Conservation (phyloP, 345 rosid species). For the Camelina neglecta region DNA sequence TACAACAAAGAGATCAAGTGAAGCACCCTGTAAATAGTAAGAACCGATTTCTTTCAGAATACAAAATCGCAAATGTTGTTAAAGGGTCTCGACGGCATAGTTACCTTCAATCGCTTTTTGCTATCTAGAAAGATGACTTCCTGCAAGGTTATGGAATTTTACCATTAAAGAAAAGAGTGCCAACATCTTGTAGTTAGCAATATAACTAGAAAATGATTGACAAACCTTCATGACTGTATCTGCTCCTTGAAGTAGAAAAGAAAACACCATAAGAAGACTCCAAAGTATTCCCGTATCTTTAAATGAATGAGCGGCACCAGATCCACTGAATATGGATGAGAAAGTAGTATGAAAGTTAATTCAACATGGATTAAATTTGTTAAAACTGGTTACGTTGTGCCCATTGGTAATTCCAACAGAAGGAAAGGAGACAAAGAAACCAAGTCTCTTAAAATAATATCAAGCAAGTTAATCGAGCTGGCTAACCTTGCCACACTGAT, state of each 20-base stretch:
- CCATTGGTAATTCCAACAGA: neutral
- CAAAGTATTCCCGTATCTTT: constrained; percentile 81
- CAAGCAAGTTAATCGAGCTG: constrained; percentile 15
- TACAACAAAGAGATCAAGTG: constrained; percentile 85
- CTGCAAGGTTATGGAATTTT: constrained; percentile 49
- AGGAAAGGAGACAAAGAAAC: constrained; percentile 17
- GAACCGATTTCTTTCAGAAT: constrained; percentile 26
- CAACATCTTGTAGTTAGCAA: constrained; percentile 1
- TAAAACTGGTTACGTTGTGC: neutral
- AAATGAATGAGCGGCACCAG: constrained; percentile 74
- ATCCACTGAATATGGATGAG: constrained; percentile 63
- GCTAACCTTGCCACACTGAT: constrained; percentile 86
- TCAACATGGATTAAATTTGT: constrained; percentile 31
- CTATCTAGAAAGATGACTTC: constrained; percentile 80
- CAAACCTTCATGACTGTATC: constrained; percentile 85
- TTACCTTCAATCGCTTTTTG: constrained; percentile 66
- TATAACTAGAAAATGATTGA: constrained; percentile 39
- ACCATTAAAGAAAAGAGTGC: constrained; percentile 32
- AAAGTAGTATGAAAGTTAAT: constrained; percentile 22
- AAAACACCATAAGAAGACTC: constrained; percentile 86
- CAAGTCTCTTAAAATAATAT: constrained; percentile 9
- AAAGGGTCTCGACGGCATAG: neutral
- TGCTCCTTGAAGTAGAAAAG: constrained; percentile 92
- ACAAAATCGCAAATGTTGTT: neutral
- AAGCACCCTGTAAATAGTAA: constrained; percentile 68